Base-by-base conservation (phyloP, 1,139 yeast species). In the Pichia sp. region DNA sequence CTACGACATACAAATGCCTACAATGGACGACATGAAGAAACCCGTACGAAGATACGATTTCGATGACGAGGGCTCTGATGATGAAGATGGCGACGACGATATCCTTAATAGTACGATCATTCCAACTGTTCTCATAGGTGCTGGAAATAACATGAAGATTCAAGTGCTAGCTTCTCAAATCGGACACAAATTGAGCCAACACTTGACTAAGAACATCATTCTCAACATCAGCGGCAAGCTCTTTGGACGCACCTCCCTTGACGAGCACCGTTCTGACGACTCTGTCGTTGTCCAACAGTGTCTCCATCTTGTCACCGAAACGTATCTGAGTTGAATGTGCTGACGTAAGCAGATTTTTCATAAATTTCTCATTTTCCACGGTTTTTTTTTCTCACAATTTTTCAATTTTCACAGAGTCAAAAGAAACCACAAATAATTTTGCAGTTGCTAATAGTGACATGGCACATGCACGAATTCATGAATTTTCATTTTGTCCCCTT, bases 221-320 rank as follows among this genome's bases (percentile, higher is more conserved):
- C 55, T 76, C 6, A 68, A 71, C 4, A 48, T 70, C 27, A 70
- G 76, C 48, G 72, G 76, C 1, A 71, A 67, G 50, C 45, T 75
- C 6, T 74, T 63, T 47, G 53, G 55, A 12, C 36, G 27, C 3
- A 18, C 45, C 9, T 28, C 30, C 11, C 4, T 20, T 14, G 41
- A 39, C 18, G 41, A 42, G n/a, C 45, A 45, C 21, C 44, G 38
- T 30, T 34, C 45, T 2, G 38, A 40, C 11, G 52, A 48, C 24
- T 37, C 42, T 3, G 17, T 24, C 4, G 35, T 48, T 15, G 40
- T 48, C 6, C 37, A 42, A 17, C 47, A 45, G n/a, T 42, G 33
- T 4, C 10, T 33, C 8, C 47, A 48, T 21, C 21, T 45, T 9
- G 38, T 43, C 10, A 31, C 22, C 4, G 34, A 45, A 15, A 45